Percentiles rank a stretch among this genome's conserved stretches.
These are phyloP conservation scores for Lagenidium giganteum DNA, from an alignment of 352 stramenopile genomes.

Conservation along the genomic window DNA sequence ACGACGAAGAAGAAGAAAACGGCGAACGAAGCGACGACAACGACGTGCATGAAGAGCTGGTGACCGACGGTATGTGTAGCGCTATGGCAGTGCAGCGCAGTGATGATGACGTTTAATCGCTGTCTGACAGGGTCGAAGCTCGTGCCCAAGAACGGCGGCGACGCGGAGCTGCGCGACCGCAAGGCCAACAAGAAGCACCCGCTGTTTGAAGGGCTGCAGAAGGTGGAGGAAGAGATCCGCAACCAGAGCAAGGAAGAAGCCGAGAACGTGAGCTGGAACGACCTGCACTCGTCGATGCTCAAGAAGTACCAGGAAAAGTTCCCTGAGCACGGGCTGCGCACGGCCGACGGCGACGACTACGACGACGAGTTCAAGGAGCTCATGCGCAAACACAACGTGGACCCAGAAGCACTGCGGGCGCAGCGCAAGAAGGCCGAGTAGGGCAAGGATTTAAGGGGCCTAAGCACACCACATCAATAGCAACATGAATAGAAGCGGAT, in stretches of 20 bases:
- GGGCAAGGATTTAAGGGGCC: too few species aligned
- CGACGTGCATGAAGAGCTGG: slow-evolving; percentile 35
- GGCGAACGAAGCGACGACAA: slow-evolving; percentile 7
- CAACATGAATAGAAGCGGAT: slow-evolving; percentile 10
- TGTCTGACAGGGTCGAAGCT: slow-evolving; percentile 24
- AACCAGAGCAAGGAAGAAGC: slow-evolving; percentile 33
- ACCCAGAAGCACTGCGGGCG: slow-evolving; percentile 35
- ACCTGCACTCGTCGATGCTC: slow-evolving; percentile 47
- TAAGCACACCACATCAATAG: too few species aligned
- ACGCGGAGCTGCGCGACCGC: slow-evolving; percentile 16
- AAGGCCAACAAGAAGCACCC: slow-evolving; percentile 39
- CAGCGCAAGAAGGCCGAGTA: slow-evolving; percentile 23
- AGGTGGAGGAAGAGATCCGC: slow-evolving; percentile 56
- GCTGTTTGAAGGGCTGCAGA: slow-evolving; percentile 49
- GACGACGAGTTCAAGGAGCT: slow-evolving; percentile 67
- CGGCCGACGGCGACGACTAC: slow-evolving; percentile 42
- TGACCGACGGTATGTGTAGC: slow-evolving; percentile 38
- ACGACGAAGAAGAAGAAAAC: slow-evolving; percentile 22
- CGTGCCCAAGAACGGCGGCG: slow-evolving; percentile 17
- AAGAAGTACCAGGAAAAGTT: slow-evolving; percentile 59
- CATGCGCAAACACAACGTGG: slow-evolving; percentile 55
- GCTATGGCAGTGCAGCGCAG: background rate
- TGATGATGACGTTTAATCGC: too few species aligned
- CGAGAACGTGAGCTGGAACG: slow-evolving; percentile 53
- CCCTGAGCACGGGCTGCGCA: slow-evolving; percentile 32